Evolutionary conservation across 2,329 filamentous ascomycete genomes (phyloP).

Genomic region (Curvularia sp.): DNA sequence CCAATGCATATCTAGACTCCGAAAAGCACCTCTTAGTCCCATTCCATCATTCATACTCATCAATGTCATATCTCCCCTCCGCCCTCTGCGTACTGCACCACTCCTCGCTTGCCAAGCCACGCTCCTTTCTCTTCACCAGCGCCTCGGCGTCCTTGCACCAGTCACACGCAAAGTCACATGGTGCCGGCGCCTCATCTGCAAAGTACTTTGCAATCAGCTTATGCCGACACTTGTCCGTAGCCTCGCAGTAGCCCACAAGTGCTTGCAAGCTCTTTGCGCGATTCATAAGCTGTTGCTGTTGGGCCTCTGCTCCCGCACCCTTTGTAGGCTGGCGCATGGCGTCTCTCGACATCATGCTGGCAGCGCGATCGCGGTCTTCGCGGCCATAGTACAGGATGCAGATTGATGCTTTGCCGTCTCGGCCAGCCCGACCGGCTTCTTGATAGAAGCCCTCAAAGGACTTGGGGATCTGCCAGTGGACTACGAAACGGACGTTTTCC

Average conservation of each 20-base stretch:
- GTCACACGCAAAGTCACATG: slow-evolving; percentile 59
- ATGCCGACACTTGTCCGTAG: slow-evolving; percentile 75
- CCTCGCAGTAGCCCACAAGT: slow-evolving; percentile 83
- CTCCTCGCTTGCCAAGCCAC: slow-evolving; percentile 57
- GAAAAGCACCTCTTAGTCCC: background rate
- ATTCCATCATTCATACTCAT: slow-evolving; percentile 45
- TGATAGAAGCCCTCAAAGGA: slow-evolving; percentile 97
- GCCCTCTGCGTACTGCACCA: slow-evolving; percentile 59
- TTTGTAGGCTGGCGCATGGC: slow-evolving; percentile 58
- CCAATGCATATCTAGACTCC: background rate
- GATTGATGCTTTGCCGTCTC: slow-evolving; percentile 84
- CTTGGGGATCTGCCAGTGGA: slow-evolving; percentile 93
- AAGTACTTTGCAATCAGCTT: slow-evolving; percentile 49
- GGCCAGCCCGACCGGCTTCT: slow-evolving; percentile 88
- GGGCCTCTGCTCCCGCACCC: slow-evolving; percentile 46
- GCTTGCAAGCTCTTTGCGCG: slow-evolving; percentile 57
- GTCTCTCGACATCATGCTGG: slow-evolving; percentile 59
- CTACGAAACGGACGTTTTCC: slow-evolving; percentile 89
- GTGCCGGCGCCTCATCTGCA: slow-evolving; percentile 42
- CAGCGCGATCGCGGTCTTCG: slow-evolving; percentile 81
- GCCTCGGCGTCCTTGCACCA: slow-evolving; percentile 55
- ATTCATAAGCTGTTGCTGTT: slow-evolving; percentile 49
- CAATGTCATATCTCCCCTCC: slow-evolving; percentile 52
- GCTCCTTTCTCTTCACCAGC: slow-evolving; percentile 55
- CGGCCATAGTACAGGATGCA: slow-evolving; percentile 92